Conservation (phyloP, 2,329 filamentous ascomycete genomes). For the Teratosphaeria nubilosa region DNA sequence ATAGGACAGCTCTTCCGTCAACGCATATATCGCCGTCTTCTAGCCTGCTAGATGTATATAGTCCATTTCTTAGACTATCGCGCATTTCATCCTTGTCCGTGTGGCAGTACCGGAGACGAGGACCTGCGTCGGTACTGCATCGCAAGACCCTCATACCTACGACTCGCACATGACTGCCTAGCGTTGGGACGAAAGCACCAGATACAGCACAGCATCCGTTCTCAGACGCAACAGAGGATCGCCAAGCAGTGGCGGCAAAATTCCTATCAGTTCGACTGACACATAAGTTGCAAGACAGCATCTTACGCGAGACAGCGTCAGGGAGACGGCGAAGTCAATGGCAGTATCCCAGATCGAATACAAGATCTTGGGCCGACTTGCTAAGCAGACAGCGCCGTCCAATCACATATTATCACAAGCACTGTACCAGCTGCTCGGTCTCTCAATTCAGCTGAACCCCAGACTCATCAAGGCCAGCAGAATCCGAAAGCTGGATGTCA, state of each 20-base stretch:
- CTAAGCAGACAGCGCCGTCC: conserved; percentile 64
- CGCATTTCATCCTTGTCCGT: not conserved
- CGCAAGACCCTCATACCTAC: not conserved
- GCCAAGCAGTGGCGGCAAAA: not conserved
- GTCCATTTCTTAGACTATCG: not conserved
- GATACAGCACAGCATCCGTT: not conserved
- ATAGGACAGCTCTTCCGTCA: not conserved
- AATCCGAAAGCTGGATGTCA: conserved; percentile 68
- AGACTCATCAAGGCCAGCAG: conserved; percentile 76
- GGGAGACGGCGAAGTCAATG: conserved; percentile 45
- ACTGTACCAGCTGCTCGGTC: conserved; percentile 81
- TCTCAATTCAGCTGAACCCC: conserved; percentile 78
- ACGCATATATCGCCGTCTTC: not conserved
- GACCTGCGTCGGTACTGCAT: not conserved
- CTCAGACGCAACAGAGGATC: not conserved
- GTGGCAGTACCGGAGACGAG: not conserved
- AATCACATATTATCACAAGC: conserved; percentile 72
- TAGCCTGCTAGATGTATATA: not conserved
- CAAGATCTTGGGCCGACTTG: conserved; percentile 87
- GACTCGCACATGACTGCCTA: not conserved
- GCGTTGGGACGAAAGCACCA: not conserved
- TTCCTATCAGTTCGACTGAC: not conserved
- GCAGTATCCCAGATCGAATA: conserved; percentile 95
- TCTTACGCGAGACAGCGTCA: not conserved
- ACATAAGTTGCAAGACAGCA: not conserved